Evolutionary conservation across 1,284 basidiomycete species (phyloP), one percentile per base, ranked within the genome.

Genomic region (Rhodotorula sp.): DNA sequence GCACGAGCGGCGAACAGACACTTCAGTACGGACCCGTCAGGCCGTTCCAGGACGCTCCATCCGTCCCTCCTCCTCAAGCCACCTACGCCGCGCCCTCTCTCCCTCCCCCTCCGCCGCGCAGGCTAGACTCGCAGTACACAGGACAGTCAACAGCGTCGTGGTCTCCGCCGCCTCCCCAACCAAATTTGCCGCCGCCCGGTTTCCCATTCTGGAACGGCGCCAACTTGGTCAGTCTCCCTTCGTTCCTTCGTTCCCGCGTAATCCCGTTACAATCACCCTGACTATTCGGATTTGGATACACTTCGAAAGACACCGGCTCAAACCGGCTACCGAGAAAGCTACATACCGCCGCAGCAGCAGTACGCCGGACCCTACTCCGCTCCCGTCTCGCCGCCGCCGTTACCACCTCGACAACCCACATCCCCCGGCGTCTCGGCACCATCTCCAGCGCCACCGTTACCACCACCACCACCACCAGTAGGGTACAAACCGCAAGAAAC

Each of bases 171-270:
- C 68, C 51, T 3, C 17, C 29, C 33, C 56, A 45, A 44, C 53
- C 58, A 3, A 56, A 30, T 7, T 42, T 68, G 10, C 60, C 63
- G 12, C 72, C 69, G 7, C 72, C 74, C 0, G 46, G 48, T 22
- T 73, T 73, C 46, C 74, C 74, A 10, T 75, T 75, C 51, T 75
- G 71, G 74, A 75, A 75, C 63, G 74, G 74, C 5, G 53, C 69
- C 4, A 58, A 29, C 26, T 56, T 75, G 26, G 64, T 66, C n/a
- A 37, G 51, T 24, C 26, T 22, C 33, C 51, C 24, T 29, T 37
- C 30, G 7, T 37, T 2, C 14, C n/a, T 17, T 5, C 14, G 8
- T 33, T 15, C 33, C n/a, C n/a, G 53, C 30, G 37, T 37, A 29
- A 22, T 51, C 22, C 46, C 18, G 46, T 24, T 24, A 5, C 46